Evolutionary conservation across 2,329 filamentous ascomycete genomes (phyloP), one percentile per base, ranked within the genome.

Genomic region (Colletotrichum graminicola): DNA sequence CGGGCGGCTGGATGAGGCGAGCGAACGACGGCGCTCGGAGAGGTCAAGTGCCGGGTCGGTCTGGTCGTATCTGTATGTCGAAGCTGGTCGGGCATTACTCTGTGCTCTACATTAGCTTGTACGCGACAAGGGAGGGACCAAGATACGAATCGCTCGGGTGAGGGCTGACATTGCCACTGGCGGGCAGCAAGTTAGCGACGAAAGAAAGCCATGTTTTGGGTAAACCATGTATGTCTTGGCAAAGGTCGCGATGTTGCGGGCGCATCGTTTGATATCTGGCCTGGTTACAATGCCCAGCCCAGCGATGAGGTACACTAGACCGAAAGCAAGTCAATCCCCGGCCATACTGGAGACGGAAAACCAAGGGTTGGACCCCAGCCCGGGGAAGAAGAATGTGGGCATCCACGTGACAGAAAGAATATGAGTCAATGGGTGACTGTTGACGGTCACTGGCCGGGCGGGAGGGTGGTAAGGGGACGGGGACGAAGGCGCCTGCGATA

Each of bases 31-130:
- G 54, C 32, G 47, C 21, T 57, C 56, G 56, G 49, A 62, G 49
- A 51, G 49, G 21, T 34, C 57, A 62, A 71, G 52, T 71, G 57
- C 64, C 68, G 47, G 43, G 59, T 6, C 47, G 43, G 59, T 6
- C 47, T 47, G 60, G 67, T 49, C 41, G 63, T 34, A 71, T 67
- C 41, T 67, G 63, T 56, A 66, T 71, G 34, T 57, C 52, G 36
- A 45, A 47, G 41, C 29, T 34, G 41, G 29, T 41, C 41, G 41
- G 43, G 29, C 41, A 34, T 69, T 60, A 26, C 26, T 43, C 57
- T 43, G 39, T 47, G 45, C 45, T 12, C 45, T 47, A 47, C 45
- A 47, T 47, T 23, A 47, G 45, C 45, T 47, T 47, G 45, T 34
- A 61, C 39, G 39, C n/a, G 34, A 47, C 16, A 54, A 41, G 2